Evolutionary conservation across 192 early-diverging fungal genomes (phyloP), one percentile per base, ranked within the genome.

Genomic region (Coemansia sp.): DNA sequence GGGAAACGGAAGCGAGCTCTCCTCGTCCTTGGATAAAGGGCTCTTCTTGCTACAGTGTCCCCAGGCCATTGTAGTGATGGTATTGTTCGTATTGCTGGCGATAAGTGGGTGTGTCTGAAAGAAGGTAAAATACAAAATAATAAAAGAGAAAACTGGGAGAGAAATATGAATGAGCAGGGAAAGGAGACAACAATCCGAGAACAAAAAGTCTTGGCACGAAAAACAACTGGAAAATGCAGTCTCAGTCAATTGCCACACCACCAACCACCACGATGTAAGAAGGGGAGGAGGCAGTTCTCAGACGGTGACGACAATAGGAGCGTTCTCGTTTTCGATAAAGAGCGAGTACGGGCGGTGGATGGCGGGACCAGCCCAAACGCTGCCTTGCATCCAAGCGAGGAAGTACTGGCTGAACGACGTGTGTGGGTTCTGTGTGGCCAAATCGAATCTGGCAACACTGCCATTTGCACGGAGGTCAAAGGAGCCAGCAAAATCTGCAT

Each of bases 391-490:
- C 62, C 66, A 64, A 35, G 60, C 23, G 21, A 26, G 51, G 51
- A 53, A 53, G 51, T 53, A 26, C 51, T 53, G 51, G 51, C 23
- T 53, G 51, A 53, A 53, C 21, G 51, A 53, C 14, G 51, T 53
- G 23, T 23, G 7, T 6, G 51, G 51, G 51, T 53, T 23, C 51
- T 53, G 51, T 21, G 57, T 18, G 11, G 58, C 65, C 18, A 72
- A 33, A 11, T 39, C 65, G 55, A 72, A 64, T 6, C 60, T 68
- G 14, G 59, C 69, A 14, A 77, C 60, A 12, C 75, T 72, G 58
- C 66, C 66, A 7, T 34, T n/a, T 26, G 75, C 58, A 14, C 62
- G 45, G n/a, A 77, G 39, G 35, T 77, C 66, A 60, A 71, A 77
- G 33, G 46, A 15, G 24, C 75, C 75, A 36, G 39, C 33, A 48